Conservation (phyloP, 768 basidiomycete species). For the Collybia sp. region DNA sequence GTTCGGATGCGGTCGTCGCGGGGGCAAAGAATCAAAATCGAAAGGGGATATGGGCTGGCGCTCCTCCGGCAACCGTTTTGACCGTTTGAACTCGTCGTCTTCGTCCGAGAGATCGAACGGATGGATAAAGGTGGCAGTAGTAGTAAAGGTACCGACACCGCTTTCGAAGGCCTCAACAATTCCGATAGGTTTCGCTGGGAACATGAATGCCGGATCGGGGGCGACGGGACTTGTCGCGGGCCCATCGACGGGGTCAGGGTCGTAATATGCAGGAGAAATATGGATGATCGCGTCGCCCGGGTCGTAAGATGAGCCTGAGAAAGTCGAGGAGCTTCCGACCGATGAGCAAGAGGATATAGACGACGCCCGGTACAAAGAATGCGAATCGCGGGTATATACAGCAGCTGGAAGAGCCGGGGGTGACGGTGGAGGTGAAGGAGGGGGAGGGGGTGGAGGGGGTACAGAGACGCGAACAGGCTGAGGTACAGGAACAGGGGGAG, state of each 20-base stretch:
- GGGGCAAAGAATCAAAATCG: conserved; percentile 49
- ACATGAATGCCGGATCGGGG: conserved; percentile 12
- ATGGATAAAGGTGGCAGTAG: conserved; percentile 48
- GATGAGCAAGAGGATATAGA: conserved; percentile 11
- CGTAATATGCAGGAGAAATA: conserved; percentile 37
- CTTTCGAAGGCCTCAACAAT: conserved; percentile 2
- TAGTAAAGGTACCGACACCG: conserved; percentile 17
- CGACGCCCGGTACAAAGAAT: too few species aligned
- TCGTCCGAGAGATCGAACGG: conserved; percentile 32
- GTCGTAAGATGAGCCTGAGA: conserved; percentile 13
- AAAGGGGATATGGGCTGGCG: conserved; percentile 37
- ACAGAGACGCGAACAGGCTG: conserved; percentile 17
- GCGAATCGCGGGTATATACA: conserved; percentile 1
- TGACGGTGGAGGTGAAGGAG: conserved; percentile 9
- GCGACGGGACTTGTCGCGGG: conserved; percentile 22
- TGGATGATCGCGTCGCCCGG: conserved; percentile 25
- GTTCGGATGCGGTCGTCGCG: conserved; percentile 11
- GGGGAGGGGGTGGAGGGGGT: conserved; percentile 23
- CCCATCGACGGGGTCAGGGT: conserved; percentile 30
- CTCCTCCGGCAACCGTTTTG: conserved; percentile 26
- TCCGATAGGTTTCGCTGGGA: conserved; percentile 8
- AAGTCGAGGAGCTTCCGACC: conserved; percentile 15
- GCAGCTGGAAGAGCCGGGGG: conserved; percentile 15
- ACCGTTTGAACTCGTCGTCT: conserved; percentile 22
- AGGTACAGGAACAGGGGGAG: conserved; percentile 8